Base-by-base conservation (phyloP, 495 filamentous ascomycete genomes). In the Neurospora africana region DNA sequence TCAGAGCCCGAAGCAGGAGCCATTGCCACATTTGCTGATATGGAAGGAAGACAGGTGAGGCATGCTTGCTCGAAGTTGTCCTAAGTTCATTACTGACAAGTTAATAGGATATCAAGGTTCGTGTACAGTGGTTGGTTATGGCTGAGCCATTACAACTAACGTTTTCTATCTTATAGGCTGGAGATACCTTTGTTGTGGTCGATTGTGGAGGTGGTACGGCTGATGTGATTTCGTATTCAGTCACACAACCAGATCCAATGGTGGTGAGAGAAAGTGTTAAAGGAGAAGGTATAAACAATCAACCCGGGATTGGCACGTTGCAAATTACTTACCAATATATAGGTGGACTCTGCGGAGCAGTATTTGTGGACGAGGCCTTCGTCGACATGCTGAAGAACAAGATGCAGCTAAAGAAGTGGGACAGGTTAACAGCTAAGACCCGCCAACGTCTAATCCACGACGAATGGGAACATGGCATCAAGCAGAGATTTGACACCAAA, bases 1-100 rank as follows among this genome's bases (percentile, higher is more conserved):
- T 73, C 78, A 1, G 79, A 81, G 41, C 78, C 78, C 2, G 78
- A 81, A 65, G 78, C 77, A 4, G 79, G 74, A 5, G 77, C 78
- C 4, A 21, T 79, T 8, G 70, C 78, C 0, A 75, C 74, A 0
- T 36, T 77, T 3, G 23, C 37, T 2, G 73, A 76, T 8, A 72
- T 76, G 72, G 67, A 72, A 4, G 73, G 39, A 5, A 73, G 71
- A 53, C 44, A 53, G 44, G 44, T 47, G 10, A 23, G n/a, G n/a
- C n/a, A n/a, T n/a, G n/a, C n/a, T n/a, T n/a, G n/a, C n/a, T n/a
- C n/a, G n/a, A n/a, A n/a, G n/a, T n/a, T n/a, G n/a, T n/a, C n/a
- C n/a, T n/a, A n/a, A n/a, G n/a, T n/a, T n/a, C n/a, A n/a, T 33
- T 33, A 4, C 30, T 33, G 4, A 33, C 30, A 33, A 3, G 30